phyloP scores from a whole-genome alignment of 1,139 yeast species.

The Zygosaccharomyces sapae region DNA sequence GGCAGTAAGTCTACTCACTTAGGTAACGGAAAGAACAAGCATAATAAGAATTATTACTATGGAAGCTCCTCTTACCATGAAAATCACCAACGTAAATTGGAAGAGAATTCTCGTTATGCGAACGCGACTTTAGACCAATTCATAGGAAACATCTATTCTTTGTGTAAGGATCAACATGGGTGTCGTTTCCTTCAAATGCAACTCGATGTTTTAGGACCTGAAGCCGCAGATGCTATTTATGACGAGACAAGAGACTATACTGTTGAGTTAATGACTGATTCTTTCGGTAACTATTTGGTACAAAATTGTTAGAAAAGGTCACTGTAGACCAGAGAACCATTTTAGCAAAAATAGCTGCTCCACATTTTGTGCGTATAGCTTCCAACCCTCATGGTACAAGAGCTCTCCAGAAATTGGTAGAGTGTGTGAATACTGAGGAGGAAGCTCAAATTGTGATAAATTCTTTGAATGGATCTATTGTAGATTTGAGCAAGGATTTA shows the following conservation, averaged over 20 bases:
- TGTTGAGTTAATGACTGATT: conserved; percentile 88
- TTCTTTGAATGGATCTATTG: conserved; percentile 70
- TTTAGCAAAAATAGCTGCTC: conserved; percentile 65
- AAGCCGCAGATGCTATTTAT: conserved; percentile 56
- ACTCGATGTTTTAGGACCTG: conserved; percentile 49
- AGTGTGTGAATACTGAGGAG: conserved; percentile 56
- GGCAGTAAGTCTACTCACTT: conserved; percentile 17
- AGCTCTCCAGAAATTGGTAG: conserved; percentile 84
- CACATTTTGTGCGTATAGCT: conserved; percentile 71
- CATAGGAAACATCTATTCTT: conserved; percentile 65
- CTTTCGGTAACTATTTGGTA: conserved; percentile 93
- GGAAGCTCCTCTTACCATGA: conserved; percentile 17
- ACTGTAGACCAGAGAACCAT: conserved; percentile 63
- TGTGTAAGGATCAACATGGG: conserved; percentile 94
- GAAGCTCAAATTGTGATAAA: conserved; percentile 49
- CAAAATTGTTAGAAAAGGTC: conserved; percentile 80
- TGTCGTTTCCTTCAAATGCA: conserved; percentile 87
- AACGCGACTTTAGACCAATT: conserved; percentile 63
- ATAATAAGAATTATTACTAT: conserved; percentile 19
- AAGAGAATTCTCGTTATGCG: conserved; percentile 40
- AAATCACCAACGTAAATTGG: conserved; percentile 27
- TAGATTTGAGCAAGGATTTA: conserved; percentile 76
- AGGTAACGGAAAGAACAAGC: conserved; percentile 15
- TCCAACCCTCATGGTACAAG: conserved; percentile 93
- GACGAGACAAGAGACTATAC: conserved; percentile 74